These are phyloP conservation scores for Malus orientalis DNA, from an alignment of 306 rosid genomes.

Conservation along the genomic window DNA sequence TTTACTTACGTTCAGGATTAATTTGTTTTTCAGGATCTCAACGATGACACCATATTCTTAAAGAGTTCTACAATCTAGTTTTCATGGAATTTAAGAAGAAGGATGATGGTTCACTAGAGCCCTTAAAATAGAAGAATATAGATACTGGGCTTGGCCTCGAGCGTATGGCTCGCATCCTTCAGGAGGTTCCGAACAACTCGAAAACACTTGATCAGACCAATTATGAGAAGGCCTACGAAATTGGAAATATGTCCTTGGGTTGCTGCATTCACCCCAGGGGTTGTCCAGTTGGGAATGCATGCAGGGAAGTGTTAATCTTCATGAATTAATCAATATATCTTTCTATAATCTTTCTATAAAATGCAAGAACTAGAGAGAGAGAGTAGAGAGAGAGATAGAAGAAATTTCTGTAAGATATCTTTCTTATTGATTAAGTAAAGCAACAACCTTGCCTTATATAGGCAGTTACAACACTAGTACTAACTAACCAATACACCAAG, in stretches of 20 bases:
- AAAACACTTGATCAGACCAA: slow-evolving; percentile 91
- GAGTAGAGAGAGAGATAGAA: too few species aligned
- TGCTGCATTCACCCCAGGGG: slow-evolving; percentile 82
- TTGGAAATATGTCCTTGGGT: slow-evolving; percentile 65
- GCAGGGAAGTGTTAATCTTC: slow-evolving; percentile 41
- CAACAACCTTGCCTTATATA: too few species aligned
- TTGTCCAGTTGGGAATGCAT: slow-evolving; percentile 65
- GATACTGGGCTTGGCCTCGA: slow-evolving; percentile 94
- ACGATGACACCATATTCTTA: slow-evolving; percentile 68
- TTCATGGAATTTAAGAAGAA: slow-evolving; percentile 89
- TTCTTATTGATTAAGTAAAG: too few species aligned
- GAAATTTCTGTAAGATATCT: too few species aligned
- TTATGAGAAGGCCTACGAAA: slow-evolving; percentile 59
- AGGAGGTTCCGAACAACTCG: slow-evolving; percentile 82
- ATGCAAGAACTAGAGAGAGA: too few species aligned
- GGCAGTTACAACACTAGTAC: too few species aligned
- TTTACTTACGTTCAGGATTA: neutral
- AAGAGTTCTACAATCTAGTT: slow-evolving; percentile 79
- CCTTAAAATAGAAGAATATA: slow-evolving; percentile 76
- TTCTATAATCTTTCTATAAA: too few species aligned
- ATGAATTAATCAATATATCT: too few species aligned
- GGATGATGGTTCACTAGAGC: slow-evolving; percentile 73
- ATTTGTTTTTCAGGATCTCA: slow-evolving; percentile 55
- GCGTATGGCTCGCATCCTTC: slow-evolving; percentile 88
- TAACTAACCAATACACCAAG: too few species aligned